Base-by-base conservation (phyloP, 257 asterid genomes). In the Lithospermum erythrorhizon region DNA sequence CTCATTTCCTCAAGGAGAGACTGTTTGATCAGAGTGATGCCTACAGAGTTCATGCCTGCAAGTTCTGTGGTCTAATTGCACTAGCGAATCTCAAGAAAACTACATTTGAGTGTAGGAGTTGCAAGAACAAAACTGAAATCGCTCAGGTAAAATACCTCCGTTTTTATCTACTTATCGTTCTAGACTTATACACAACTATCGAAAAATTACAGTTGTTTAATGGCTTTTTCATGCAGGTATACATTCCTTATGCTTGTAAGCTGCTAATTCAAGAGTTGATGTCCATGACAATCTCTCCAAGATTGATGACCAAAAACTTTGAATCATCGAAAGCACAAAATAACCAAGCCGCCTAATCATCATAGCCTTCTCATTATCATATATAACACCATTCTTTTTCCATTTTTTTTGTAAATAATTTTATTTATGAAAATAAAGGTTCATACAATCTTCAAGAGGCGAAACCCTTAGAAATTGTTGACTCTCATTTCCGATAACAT, bases 211-310 rank as follows among this genome's bases (percentile, higher is more conserved):
- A 23, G 14, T 6, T 6, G 1, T 62, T 62, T 62, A 49, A 15
- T 25, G 41, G 19, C 18, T 57, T 15, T 20, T 20, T 2, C 5
- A 78, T 8, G 14, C 87, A 88, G 98, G 94, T 88, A 37, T 83
- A 88, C 68, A 84, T 91, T 68, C 98, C 96, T 11, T 91, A 91
- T 75, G 96, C 98, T 6, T 90, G 95, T 64, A 90, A 90, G 79
- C 78, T 90, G 53, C 81, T 91, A 37, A 85, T 91, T 80, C 98
- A 91, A 68, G 98, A 91, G 80, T 86, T 91, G 6, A 91, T 91
- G 96, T 62, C 98, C 10, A 91, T 88, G 98, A 96, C 98, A 37
- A 86, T 90, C 62, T 96, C 98, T 59, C 98, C 98, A 13, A 79
- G 98, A 70, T 83, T 88, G 96, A 78, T 91, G 1, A 91, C 93